These are phyloP conservation scores for Perkinsus marinus DNA, from an alignment of 169 alveolate genomes.

Conservation along the genomic window DNA sequence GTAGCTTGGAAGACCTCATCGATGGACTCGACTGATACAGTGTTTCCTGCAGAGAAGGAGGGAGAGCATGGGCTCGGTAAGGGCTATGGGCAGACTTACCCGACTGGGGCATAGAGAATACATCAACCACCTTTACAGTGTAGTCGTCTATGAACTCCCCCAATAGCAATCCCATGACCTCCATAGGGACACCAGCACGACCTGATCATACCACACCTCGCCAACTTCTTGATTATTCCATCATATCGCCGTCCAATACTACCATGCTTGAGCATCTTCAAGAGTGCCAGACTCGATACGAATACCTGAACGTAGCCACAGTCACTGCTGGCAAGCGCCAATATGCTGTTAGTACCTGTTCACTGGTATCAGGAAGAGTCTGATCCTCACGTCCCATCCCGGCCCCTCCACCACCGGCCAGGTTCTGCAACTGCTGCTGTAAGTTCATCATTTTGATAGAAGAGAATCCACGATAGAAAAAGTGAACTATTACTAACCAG, in stretches of 20 bases:
- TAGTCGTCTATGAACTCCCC: constrained; percentile 98
- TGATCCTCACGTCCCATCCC: not conserved
- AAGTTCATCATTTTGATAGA: not conserved
- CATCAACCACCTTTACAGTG: constrained; percentile 98
- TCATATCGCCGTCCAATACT: constrained; percentile 42
- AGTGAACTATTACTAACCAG: not conserved
- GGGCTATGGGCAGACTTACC: constrained; percentile 48
- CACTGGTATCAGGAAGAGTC: not conserved
- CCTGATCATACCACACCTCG: constrained; percentile 36
- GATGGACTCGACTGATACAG: constrained; percentile 96
- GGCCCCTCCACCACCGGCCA: not conserved
- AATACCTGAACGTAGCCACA: constrained; percentile 90
- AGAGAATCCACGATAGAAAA: not conserved
- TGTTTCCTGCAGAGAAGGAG: constrained; percentile 41
- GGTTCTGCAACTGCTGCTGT: not conserved
- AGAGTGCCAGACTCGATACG: constrained; percentile 87
- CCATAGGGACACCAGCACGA: constrained; percentile 96
- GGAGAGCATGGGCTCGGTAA: not conserved
- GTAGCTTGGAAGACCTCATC: constrained; percentile 97
- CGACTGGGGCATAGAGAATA: constrained; percentile 98
- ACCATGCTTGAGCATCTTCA: constrained; percentile 97
- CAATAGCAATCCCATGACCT: constrained; percentile 98
- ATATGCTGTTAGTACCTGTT: not conserved
- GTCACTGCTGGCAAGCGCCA: constrained; percentile 41
- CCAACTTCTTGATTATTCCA: not conserved